phyloP scores from a whole-genome alignment of 2,329 filamentous ascomycete species.

The Onygena corvina region DNA sequence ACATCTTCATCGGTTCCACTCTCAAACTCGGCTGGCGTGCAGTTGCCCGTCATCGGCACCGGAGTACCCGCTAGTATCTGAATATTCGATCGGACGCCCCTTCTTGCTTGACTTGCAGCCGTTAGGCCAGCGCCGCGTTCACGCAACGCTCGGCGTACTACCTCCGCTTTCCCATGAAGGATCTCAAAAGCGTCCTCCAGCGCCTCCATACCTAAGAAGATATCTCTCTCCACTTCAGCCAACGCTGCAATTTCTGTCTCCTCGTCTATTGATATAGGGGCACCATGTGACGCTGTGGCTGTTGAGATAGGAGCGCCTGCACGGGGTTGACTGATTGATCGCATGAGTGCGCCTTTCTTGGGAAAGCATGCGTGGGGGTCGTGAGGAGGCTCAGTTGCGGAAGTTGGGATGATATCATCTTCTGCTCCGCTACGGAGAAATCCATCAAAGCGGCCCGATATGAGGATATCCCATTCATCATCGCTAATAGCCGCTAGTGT shows the following conservation, averaged over 20 bases:
- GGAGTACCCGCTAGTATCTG: slow-evolving; percentile 7
- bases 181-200: slow-evolving; percentile 89
- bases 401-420: slow-evolving; percentile 26
- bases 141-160: slow-evolving; percentile 63
- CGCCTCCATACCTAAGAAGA: slow-evolving; percentile 86
- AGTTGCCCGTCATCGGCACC: not conserved
- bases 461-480: slow-evolving; percentile 93
- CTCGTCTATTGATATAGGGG: slow-evolving; percentile 78
- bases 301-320: slow-evolving; percentile 32
- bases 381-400: slow-evolving; percentile 17
- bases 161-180: slow-evolving; percentile 74
- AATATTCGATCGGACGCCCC: slow-evolving; percentile 20
- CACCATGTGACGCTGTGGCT: slow-evolving; percentile 52
- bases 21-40: slow-evolving; percentile 3
- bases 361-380: slow-evolving; percentile 25
- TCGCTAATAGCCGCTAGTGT: slow-evolving; percentile 78
- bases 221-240: slow-evolving; percentile 83
- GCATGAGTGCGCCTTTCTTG: slow-evolving; percentile 23
- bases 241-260: slow-evolving; percentile 84
- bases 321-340: slow-evolving; percentile 31
- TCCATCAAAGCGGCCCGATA: slow-evolving; percentile 85
- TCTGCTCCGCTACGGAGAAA: slow-evolving; percentile 92
- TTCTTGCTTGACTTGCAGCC: slow-evolving; percentile 35
- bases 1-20: slow-evolving; percentile 33
- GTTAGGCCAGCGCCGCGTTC: slow-evolving; percentile 69